These are phyloP conservation scores for Mycena vulgaris DNA, from an alignment of 768 basidiomycete genomes.

Conservation along the genomic window DNA sequence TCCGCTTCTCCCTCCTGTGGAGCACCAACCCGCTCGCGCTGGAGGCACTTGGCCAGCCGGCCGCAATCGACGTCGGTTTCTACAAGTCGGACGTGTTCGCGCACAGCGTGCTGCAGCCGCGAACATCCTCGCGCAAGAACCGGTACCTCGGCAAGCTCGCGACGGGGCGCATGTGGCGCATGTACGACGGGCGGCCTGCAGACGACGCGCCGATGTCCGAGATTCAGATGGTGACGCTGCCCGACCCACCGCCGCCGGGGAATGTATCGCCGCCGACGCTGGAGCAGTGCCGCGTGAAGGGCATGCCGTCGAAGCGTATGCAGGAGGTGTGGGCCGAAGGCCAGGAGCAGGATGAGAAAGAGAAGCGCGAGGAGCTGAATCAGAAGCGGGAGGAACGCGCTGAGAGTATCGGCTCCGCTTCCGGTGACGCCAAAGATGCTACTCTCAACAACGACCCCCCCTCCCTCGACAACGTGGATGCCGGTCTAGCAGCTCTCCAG, in stretches of 20 bases:
- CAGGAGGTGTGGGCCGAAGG: conserved; percentile 11
- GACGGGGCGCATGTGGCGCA: conserved; percentile 21
- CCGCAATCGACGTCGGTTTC: conserved; percentile 27
- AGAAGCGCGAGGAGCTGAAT: too few species aligned
- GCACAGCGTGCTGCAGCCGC: neutral
- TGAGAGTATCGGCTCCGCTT: neutral
- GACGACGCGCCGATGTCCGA: conserved; percentile 9
- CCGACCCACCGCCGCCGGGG: conserved; percentile 7
- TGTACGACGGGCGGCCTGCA: conserved; percentile 25
- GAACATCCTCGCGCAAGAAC: neutral
- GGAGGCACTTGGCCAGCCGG: conserved; percentile 8
- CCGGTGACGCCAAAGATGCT: neutral
- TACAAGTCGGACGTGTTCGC: conserved; percentile 30
- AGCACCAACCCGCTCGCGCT: conserved; percentile 13
- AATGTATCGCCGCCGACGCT: neutral
- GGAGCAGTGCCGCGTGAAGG: conserved; percentile 21
- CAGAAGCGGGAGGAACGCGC: too few species aligned
- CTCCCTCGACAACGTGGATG: neutral
- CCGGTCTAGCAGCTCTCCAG: neutral
- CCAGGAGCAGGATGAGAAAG: neutral
- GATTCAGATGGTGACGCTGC: conserved; percentile 10
- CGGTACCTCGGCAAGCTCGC: conserved; percentile 3
- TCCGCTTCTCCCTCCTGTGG: conserved; percentile 24
- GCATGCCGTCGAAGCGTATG: conserved; percentile 9
- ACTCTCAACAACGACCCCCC: neutral